These are phyloP conservation scores for Inonotus hispidus DNA, from an alignment of 1,284 basidiomycete genomes.

Conservation along the genomic window DNA sequence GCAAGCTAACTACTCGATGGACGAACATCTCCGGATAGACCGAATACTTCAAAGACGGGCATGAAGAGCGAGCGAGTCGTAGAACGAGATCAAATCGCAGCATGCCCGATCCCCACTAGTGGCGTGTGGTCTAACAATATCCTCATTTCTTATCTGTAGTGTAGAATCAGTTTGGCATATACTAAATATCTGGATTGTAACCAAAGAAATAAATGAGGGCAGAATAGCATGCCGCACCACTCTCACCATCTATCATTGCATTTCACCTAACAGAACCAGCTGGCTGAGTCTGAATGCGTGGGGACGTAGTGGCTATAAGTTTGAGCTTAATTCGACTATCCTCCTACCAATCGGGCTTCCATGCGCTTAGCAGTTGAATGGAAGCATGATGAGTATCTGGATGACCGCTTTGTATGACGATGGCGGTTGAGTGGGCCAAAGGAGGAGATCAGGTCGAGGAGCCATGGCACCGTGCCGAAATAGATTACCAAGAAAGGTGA, in stretches of 20 bases:
- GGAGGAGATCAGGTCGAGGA: not conserved
- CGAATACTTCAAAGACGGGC: not conserved
- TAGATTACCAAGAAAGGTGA: not conserved
- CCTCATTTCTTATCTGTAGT: not conserved
- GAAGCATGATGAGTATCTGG: not conserved
- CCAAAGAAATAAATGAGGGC: not conserved
- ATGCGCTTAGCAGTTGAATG: not conserved
- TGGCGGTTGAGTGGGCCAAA: not conserved
- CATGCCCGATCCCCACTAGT: not conserved
- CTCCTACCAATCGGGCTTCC: constrained; percentile 6
- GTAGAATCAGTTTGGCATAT: not conserved
- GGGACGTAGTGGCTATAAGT: not conserved
- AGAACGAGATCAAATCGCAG: not conserved
- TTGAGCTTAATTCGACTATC: not conserved
- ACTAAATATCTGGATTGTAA: not conserved
- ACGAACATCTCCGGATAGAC: not conserved
- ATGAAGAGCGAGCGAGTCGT: not conserved
- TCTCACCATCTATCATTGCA: not conserved
- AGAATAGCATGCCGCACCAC: constrained; percentile 3
- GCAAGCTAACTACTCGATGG: not conserved
- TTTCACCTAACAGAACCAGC: not conserved
- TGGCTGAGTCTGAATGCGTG: constrained; percentile 1
- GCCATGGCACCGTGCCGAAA: not conserved
- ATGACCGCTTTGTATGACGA: not conserved
- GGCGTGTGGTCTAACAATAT: not conserved